phyloP scores from a whole-genome alignment of 352 stramenopile species.

The Phytophthora tentaculata region DNA sequence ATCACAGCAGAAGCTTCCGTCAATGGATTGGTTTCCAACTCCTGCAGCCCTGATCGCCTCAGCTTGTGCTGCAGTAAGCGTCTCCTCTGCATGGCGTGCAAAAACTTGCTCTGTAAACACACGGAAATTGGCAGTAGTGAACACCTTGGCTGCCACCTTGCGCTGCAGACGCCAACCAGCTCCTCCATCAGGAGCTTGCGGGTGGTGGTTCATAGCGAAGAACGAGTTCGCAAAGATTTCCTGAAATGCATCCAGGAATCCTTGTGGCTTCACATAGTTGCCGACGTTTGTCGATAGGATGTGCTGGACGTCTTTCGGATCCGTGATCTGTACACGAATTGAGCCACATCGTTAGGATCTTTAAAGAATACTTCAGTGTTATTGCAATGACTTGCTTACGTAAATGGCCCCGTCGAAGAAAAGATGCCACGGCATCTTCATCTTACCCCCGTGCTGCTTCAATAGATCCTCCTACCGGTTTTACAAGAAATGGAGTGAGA shows the following conservation, averaged over 20 bases:
- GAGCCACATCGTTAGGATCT: not conserved
- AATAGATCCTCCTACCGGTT: conserved; percentile 44
- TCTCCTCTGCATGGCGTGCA: conserved; percentile 42
- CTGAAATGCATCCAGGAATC: conserved; percentile 68
- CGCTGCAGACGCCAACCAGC: conserved; percentile 75
- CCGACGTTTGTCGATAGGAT: conserved; percentile 64
- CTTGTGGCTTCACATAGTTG: conserved; percentile 81
- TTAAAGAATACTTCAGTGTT: not conserved
- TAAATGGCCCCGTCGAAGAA: conserved; percentile 73
- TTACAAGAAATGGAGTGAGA: not conserved
- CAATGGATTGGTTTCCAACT: not conserved
- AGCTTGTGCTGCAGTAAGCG: conserved; percentile 14
- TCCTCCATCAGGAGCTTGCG: conserved; percentile 55
- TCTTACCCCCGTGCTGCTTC: conserved; percentile 47
- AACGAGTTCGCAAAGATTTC: conserved; percentile 78
- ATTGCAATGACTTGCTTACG: conserved; percentile 23
- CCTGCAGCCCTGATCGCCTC: conserved; percentile 10
- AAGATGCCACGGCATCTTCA: conserved; percentile 75
- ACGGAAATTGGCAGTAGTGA: conserved; percentile 71
- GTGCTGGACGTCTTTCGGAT: conserved; percentile 71
- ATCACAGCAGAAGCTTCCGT: conserved; percentile 43
- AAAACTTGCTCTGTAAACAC: conserved; percentile 58
- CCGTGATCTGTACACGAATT: conserved; percentile 45
- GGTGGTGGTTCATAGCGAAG: conserved; percentile 76
- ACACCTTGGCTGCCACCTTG: conserved; percentile 89